These are phyloP conservation scores for Chrysanthemum lavandulifolium DNA, from an alignment of 129 eudicot species.

Conservation along the genomic window DNA sequence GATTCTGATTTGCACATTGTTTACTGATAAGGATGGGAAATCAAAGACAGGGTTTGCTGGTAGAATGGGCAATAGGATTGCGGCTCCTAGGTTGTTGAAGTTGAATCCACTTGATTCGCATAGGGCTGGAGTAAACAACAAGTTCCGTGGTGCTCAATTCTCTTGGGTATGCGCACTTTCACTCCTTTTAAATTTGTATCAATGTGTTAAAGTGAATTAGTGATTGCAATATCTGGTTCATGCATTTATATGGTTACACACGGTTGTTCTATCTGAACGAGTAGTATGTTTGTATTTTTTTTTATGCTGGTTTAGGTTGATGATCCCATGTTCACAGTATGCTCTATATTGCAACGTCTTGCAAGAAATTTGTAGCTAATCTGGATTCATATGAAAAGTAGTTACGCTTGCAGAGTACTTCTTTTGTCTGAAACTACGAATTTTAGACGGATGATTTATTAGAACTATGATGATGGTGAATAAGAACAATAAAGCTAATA, in stretches of 20 bases:
- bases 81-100: slow-evolving; percentile 92
- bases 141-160: slow-evolving; percentile 89
- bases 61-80: slow-evolving; percentile 79
- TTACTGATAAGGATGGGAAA: slow-evolving; percentile 90
- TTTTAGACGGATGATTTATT: no score
- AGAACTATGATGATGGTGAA: no score
- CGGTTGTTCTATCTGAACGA: not conserved
- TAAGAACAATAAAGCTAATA: no score
- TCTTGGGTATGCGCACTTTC: slow-evolving; percentile 71
- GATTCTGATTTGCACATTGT: slow-evolving; percentile 81
- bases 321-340: not conserved
- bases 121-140: slow-evolving; percentile 77
- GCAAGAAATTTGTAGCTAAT: not conserved
- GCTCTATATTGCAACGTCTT: not conserved
- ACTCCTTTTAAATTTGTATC: not conserved
- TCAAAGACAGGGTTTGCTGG: slow-evolving; percentile 92
- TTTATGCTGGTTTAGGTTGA: not conserved
- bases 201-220: slow-evolving; percentile 10
- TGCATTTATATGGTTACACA: slow-evolving; percentile 17
- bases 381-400: no score
- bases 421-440: no score
- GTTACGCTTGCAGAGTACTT: no score
- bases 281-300: not conserved
- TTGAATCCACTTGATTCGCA: slow-evolving; percentile 89
- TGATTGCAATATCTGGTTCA: slow-evolving; percentile 9